Evolutionary conservation across 2,329 filamentous ascomycete species (phyloP).

Genomic region (Aspergillus awamori): DNA sequence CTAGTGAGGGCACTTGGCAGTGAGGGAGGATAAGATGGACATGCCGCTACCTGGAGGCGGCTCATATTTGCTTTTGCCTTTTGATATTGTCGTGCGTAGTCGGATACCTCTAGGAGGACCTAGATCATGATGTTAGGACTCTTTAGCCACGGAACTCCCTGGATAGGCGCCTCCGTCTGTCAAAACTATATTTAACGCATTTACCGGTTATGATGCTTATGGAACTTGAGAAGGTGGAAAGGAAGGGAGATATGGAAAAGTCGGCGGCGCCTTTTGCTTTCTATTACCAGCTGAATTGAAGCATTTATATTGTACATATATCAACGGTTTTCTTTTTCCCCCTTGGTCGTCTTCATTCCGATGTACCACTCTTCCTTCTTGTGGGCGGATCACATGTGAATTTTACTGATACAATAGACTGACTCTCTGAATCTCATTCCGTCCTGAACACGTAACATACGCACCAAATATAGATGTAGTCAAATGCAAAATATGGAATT

Average conservation of each 20-base stretch:
- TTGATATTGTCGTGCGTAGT: conserved; percentile 1
- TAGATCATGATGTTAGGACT: not conserved
- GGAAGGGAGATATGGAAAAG: conserved; percentile 11
- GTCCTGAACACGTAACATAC: not conserved
- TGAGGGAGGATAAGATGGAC: not conserved
- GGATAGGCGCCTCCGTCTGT: not conserved
- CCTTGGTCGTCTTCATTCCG: not conserved
- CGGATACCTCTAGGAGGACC: not conserved
- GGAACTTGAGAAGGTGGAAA: conserved; percentile 15
- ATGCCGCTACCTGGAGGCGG: not conserved
- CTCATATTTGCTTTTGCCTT: not conserved
- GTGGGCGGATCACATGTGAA: not conserved
- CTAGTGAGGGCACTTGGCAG: not conserved
- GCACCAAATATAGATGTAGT: not conserved
- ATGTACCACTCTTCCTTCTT: conserved; percentile 8
- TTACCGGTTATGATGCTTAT: conserved; percentile 17
- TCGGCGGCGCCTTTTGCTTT: conserved; percentile 11
- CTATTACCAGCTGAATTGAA: conserved; percentile 7
- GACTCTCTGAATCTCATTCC: not conserved
- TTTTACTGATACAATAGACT: not conserved
- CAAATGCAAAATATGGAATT: too few relatives aligned
- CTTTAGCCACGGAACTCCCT: not conserved
- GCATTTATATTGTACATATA: conserved; percentile 15
- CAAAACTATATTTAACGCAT: conserved; percentile 1
- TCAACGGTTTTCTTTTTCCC: not conserved